Evolutionary conservation across 768 basidiomycete species (phyloP), one percentile per base, ranked within the genome.

Genomic region (Russula foetens): DNA sequence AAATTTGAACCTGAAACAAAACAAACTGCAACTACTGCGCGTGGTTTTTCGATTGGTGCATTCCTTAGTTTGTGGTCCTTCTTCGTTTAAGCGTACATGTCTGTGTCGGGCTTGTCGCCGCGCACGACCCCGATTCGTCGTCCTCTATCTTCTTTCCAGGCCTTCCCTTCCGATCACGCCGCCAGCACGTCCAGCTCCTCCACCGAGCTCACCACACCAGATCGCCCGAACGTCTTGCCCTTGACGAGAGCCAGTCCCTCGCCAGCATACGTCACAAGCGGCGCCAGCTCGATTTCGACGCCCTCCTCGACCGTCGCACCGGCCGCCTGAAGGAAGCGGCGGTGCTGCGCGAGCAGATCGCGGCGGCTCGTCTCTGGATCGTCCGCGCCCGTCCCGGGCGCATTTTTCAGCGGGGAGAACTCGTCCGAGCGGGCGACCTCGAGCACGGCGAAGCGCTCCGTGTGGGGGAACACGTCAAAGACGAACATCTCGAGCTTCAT

Each of bases 401-500:
- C 96, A 69, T 99, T 99, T 79, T 99, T 99, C 72, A 99, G 74
- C 38, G 96, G 96, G 64, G 91, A 94, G 68, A 99, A 99, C 74
- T 98, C 96, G 61, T 96, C 91, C 60, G 79, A 78, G 58, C 97
- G 77, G 53, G 83, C 82, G 46, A 97, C 92, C 72, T 98, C 94
- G 70, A 98, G 74, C 43, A 98, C 92, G 29, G 88, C 84, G 65
- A 95, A 92, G 53, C 74, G 77, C 69, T 84, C 72, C 28, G 93
- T 92, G 75, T 83, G 92, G 0, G 95, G 95, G 79, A 99, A 98
- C 47, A 99, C 97, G 74, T 99, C 97, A 69, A 99, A 99, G 33
- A 99, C 90, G 75, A 99, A 99, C 77, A 95, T 78, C 74, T 99
- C 97, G 63, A 99, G 84, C 76, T 99, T 99, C 92, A 98, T 96